Evolutionary conservation across 805 yeast genomes (phyloP), one percentile per base, ranked within the genome.

Genomic region (Candida glaebosa): DNA sequence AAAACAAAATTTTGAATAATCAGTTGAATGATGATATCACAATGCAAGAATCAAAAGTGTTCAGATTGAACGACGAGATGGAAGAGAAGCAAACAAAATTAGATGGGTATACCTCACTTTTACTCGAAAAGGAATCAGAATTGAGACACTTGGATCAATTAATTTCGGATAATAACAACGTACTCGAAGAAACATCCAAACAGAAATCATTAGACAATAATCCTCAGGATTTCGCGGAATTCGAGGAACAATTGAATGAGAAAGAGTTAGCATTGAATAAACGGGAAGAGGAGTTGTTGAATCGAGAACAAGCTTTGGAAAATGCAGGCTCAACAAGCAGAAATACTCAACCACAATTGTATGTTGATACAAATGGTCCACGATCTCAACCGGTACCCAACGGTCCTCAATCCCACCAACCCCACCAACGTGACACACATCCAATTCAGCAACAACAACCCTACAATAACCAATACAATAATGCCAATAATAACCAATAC

Each of bases 201-300:
- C 26, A 7, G 26, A 38, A 43, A 15, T 16, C 3, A 4, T 43
- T 49, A 25, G 6, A 37, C 17, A 42, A 46, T 28, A 46, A 49
- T 3, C 31, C 44, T 6, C 26, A 22, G 10, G 35, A 7, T 22
- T 42, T 14, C 15, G 26, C 18, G 15, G 42, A 38, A 22, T 22
- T 22, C 9, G 26, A 22, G 38, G 47, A 43, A 36, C 48, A 46
- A 30, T 31, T 53, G 12, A 39, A 44, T 10, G 51, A 52, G 20
- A 60, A 50, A 41, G 65, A 62, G 37, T 25, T 49, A 22, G 65
- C 54, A 38, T 57, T 58, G 32, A 52, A 46, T 41, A 53, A 48
- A 17, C 48, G 65, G 25, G 65, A 60, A 44, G 55, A 55, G 42
- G 61, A 54, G 9, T 49, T 59, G 37, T 37, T 48, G 22, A 37